These are phyloP conservation scores for Komagataea norvegica DNA, from an alignment of 1,139 yeast species.

Conservation along the genomic window DNA sequence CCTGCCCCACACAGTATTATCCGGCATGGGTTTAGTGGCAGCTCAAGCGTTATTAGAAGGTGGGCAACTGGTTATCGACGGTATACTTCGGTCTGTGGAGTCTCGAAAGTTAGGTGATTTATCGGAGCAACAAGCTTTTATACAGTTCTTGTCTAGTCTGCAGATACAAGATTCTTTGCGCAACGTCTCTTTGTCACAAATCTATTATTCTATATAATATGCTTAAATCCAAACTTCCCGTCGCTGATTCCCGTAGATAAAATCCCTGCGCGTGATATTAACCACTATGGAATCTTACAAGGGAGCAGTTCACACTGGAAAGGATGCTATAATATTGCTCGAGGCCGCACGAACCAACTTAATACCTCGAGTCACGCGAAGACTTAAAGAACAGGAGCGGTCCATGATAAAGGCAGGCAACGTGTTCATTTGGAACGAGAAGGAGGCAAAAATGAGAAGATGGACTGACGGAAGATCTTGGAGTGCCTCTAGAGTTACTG, in stretches of 20 bases:
- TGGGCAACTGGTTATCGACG: too few species aligned
- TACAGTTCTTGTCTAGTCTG: slow-evolving; percentile 4
- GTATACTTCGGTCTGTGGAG: too few species aligned
- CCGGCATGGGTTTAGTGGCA: too few species aligned
- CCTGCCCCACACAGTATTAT: too few species aligned
- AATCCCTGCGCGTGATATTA: not conserved
- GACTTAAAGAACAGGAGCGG: slow-evolving; percentile 58
- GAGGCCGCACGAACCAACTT: slow-evolving; percentile 58
- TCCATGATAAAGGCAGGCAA: slow-evolving; percentile 50
- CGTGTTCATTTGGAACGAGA: slow-evolving; percentile 68
- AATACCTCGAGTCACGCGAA: slow-evolving; percentile 54
- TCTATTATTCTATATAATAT: slow-evolving; percentile 4
- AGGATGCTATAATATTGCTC: slow-evolving; percentile 59
- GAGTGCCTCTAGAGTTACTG: slow-evolving; percentile 68
- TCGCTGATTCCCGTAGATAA: not conserved
- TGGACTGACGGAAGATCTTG: slow-evolving; percentile 77
- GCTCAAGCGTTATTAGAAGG: too few species aligned
- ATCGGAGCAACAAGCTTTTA: slow-evolving; percentile 2
- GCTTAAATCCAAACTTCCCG: slow-evolving; percentile 4
- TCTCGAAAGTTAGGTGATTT: slow-evolving; percentile 1
- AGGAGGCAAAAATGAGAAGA: slow-evolving; percentile 64
- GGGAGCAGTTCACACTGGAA: slow-evolving; percentile 52
- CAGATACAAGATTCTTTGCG: not conserved
- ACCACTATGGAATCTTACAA: slow-evolving; percentile 50
- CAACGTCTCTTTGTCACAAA: slow-evolving; percentile 5